phyloP scores from a whole-genome alignment of 371 early-diverging fungal species.

The Actinomortierella ambigua region DNA sequence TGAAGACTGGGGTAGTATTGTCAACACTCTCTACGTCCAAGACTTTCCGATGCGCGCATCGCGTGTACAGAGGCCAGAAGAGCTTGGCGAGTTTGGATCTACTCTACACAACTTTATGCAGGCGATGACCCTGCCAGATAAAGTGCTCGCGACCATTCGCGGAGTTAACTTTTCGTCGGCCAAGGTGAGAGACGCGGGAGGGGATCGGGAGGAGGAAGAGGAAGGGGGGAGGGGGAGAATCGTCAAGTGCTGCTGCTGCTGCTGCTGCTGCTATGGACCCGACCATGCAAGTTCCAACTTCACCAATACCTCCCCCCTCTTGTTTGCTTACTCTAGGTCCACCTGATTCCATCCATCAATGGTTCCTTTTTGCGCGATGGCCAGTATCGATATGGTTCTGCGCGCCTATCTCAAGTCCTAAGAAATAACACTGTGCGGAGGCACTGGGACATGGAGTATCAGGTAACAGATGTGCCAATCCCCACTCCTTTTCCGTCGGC shows the following conservation, averaged over 20 bases:
- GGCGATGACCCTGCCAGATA: conserved; percentile 20
- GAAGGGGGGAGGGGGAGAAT: no score
- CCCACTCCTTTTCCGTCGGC: background rate
- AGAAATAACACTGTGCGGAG: background rate
- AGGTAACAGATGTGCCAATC: background rate
- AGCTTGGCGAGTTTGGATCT: conserved; percentile 27
- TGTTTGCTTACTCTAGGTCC: background rate
- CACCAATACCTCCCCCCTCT: no score
- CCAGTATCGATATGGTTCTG: background rate
- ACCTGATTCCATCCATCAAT: background rate
- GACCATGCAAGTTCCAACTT: no score
- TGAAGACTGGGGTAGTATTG: conserved; percentile 29
- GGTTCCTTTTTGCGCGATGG: background rate
- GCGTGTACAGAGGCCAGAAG: conserved; percentile 5
- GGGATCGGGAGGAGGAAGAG: no score
- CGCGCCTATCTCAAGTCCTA: background rate
- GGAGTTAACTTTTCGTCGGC: conserved; percentile 23
- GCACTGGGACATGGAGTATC: background rate
- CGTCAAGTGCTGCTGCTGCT: no score
- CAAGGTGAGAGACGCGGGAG: conserved; percentile 16
- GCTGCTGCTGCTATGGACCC: no score
- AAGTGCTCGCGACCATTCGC: conserved; percentile 13
- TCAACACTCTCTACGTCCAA: conserved; percentile 37
- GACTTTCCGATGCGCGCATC: conserved; percentile 16
- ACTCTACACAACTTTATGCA: conserved; percentile 18